Percentiles rank a stretch among this genome's conserved stretches.
Conservation (phyloP, 805 yeast species). For the Yamadazyma kitorensis region DNA sequence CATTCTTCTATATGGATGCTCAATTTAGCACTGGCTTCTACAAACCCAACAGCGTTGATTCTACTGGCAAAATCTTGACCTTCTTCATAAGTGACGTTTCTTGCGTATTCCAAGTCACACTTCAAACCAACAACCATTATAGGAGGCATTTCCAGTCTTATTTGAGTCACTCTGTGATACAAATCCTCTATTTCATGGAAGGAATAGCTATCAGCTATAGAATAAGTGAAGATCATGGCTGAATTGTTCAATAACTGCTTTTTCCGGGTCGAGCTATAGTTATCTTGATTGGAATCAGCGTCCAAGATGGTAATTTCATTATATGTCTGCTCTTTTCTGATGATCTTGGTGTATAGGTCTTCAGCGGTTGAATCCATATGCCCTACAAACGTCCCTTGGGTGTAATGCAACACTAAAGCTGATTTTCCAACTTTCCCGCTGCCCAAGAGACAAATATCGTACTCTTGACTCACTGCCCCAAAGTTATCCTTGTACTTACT, state of each 20-base stretch:
- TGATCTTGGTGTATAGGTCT: conserved; percentile 22
- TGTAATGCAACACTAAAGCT: conserved; percentile 22
- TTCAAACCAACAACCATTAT: conserved; percentile 31
- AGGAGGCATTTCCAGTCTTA: conserved; percentile 26
- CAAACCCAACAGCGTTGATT: conserved; percentile 25
- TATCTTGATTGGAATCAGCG: conserved; percentile 22
- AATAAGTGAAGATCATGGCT: conserved; percentile 28
- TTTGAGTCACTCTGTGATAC: conserved; percentile 19
- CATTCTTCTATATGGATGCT: conserved; percentile 22
- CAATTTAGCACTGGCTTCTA: conserved; percentile 25
- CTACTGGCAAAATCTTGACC: conserved; percentile 25
- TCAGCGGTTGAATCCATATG: conserved; percentile 19
- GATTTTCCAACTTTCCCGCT: conserved; percentile 23
- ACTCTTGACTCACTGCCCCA: conserved; percentile 8
- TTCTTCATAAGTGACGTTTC: conserved; percentile 28
- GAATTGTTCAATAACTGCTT: conserved; percentile 28
- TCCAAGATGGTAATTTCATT: conserved; percentile 33
- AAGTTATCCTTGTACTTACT: conserved; percentile 6
- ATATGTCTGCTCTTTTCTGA: conserved; percentile 15
- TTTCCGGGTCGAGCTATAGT: conserved; percentile 23
- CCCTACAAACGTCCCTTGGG: conserved; percentile 19
- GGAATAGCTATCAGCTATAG: conserved; percentile 24
- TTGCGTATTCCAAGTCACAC: conserved; percentile 20
- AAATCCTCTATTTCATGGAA: conserved; percentile 28
- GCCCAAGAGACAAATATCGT: conserved; percentile 32